These are phyloP conservation scores for Acmispon strigosus DNA, from an alignment of 306 rosid species.

Conservation along the genomic window DNA sequence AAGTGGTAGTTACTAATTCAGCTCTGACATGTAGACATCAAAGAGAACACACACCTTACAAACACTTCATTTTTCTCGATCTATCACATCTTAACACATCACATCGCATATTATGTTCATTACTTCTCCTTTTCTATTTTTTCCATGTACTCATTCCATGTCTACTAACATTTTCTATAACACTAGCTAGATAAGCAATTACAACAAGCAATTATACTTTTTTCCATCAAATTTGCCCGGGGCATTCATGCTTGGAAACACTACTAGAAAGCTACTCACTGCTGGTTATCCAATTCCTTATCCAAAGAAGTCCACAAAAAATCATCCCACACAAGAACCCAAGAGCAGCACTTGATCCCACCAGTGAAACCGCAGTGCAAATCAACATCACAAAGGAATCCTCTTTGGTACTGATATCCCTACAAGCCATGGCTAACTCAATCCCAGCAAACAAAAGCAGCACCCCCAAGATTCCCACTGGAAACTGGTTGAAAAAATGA, in stretches of 20 bases:
- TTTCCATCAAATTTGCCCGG: neutral
- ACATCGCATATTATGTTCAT: too few relatives aligned
- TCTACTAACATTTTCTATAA: too few relatives aligned
- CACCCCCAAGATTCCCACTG: slow-evolving; percentile 66
- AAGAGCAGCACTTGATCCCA: slow-evolving; percentile 64
- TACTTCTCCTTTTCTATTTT: too few relatives aligned
- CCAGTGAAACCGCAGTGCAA: slow-evolving; percentile 50
- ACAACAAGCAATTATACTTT: too few relatives aligned
- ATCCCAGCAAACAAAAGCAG: slow-evolving; percentile 64
- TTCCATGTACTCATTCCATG: too few relatives aligned
- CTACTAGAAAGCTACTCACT: neutral
- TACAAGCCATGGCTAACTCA: slow-evolving; percentile 65
- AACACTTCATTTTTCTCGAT: too few relatives aligned
- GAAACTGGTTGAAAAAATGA: slow-evolving; percentile 42
- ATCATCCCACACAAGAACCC: slow-evolving; percentile 52
- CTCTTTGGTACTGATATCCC: slow-evolving; percentile 59
- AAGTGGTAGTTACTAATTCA: too few relatives aligned
- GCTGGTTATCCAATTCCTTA: slow-evolving; percentile 29
- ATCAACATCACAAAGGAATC: slow-evolving; percentile 59
- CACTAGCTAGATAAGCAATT: too few relatives aligned
- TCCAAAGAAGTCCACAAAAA: slow-evolving; percentile 30
- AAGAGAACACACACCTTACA: too few relatives aligned
- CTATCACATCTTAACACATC: too few relatives aligned
- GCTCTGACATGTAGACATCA: too few relatives aligned
- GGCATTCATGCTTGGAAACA: slow-evolving; percentile 19